Base-by-base conservation (phyloP, 177 flowering plant genomes). In the Vitis hybrid region DNA sequence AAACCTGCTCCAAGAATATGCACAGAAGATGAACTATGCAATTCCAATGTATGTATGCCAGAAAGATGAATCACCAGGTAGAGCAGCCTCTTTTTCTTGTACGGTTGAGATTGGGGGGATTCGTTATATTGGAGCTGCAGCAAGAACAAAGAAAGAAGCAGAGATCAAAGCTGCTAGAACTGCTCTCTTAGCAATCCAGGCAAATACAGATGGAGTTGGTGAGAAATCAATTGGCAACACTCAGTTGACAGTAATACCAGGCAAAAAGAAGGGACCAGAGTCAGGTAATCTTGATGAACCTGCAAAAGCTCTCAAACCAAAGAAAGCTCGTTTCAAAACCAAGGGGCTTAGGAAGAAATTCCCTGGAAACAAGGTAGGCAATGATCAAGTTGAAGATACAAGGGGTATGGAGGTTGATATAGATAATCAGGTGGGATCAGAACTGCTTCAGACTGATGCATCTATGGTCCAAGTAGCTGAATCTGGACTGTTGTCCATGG, bases 121-220 rank as follows among this genome's bases (percentile, higher is more conserved):
- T 32, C 86, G 77, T 18, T 96, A 94, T 62, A 87, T 89, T 74
- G 99, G 99, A 67, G 91, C 86, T 53, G 78, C 81, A 11, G 97
- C 98, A 66, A 86, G 61, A 82, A 84, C 96, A 6, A 96, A 94
- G 75, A 96, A 91, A 76, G 98, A 94, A 81, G 98, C 99, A 18
- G 97, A 96, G 70, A 85, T 92, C 62, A 96, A 94, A 84, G 99
- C 97, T 74, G 99, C 98, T 4, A 80, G 97, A 71, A 92, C 96
- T 58, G 98, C 98, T 56, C 76, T 92, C 14, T 63, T 96, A 61
- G 93, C 98, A 41, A 86, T 96, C 57, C 91, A 81, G 66, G 75
- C 87, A 14, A 72, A 73, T 69, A 11, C 74, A 49, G 52, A 74
- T 73, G 78, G 64, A 14, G 20, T 70, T 30, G 71, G 74, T 53